Evolutionary conservation across 148 eudicot species (phyloP).

Genomic region (Linanthus parryae): DNA sequence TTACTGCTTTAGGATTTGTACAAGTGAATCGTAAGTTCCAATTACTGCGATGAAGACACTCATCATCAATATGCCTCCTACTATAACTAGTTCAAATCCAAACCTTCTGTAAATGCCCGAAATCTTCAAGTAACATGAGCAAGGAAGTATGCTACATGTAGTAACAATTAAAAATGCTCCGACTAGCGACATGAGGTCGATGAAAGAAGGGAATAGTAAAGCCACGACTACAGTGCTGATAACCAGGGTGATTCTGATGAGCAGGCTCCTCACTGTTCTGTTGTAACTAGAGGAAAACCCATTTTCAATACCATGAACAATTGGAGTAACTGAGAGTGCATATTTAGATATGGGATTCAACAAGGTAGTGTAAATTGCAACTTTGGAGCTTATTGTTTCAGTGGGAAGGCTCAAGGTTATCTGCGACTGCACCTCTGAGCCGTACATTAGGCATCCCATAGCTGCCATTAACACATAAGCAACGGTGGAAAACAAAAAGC

Average conservation of each 20-base stretch:
- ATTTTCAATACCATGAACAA: slow-evolving; percentile 31
- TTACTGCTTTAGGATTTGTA: too few species aligned
- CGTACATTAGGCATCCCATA: slow-evolving; percentile 44
- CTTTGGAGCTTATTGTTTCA: slow-evolving; percentile 25
- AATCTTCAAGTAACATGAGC: slow-evolving; percentile 56
- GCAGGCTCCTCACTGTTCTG: slow-evolving; percentile 18
- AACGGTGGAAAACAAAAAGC: slow-evolving; percentile 40
- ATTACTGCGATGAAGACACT: slow-evolving; percentile 26
- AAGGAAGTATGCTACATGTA: slow-evolving; percentile 36
- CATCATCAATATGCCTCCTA: slow-evolving; percentile 18
- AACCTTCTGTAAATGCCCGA: slow-evolving; percentile 14
- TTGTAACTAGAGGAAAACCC: slow-evolving; percentile 28
- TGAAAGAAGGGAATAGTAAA: slow-evolving; percentile 38
- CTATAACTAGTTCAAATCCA: slow-evolving; percentile 18
- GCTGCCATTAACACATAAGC: slow-evolving; percentile 45
- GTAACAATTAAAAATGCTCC: slow-evolving; percentile 43
- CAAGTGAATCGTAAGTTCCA: slow-evolving; percentile 44
- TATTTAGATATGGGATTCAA: slow-evolving; percentile 47
- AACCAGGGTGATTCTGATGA: slow-evolving; percentile 31
- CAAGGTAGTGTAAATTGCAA: slow-evolving; percentile 48
- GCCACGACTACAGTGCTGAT: slow-evolving; percentile 39
- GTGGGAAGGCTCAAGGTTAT: slow-evolving; percentile 45
- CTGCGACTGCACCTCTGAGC: slow-evolving; percentile 34
- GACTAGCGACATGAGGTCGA: slow-evolving; percentile 41
- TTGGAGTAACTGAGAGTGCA: slow-evolving; percentile 46